Percentiles rank a stretch among this genome's conserved stretches.
Conservation (phyloP, 306 rosid species). For the Vigna nakashimae region DNA sequence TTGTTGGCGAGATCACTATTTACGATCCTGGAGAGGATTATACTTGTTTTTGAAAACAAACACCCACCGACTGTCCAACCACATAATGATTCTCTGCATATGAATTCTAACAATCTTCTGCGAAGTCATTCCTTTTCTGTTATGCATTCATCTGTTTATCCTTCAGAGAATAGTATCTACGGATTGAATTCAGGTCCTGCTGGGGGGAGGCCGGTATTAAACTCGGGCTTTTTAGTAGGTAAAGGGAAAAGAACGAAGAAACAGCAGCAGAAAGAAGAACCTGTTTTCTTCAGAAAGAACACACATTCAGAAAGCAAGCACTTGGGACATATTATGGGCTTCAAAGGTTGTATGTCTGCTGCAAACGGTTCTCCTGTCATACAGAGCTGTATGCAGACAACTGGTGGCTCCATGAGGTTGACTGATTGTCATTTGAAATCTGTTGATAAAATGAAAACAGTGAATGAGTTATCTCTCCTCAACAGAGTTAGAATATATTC, state of each 20-base stretch:
- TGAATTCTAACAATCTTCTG: conserved; percentile 50
- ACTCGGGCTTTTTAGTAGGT: conserved; percentile 35
- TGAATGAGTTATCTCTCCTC: conserved; percentile 52
- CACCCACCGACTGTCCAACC: conserved; percentile 46
- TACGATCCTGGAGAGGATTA: conserved; percentile 78
- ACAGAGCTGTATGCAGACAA: conserved; percentile 53
- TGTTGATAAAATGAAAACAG: conserved; percentile 41
- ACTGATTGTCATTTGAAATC: conserved; percentile 42
- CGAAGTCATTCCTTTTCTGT: conserved; percentile 74
- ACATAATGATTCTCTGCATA: conserved; percentile 40
- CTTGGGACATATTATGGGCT: conserved; percentile 56
- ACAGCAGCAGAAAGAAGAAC: conserved; percentile 48
- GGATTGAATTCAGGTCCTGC: conserved; percentile 56
- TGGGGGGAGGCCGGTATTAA: conserved; percentile 45
- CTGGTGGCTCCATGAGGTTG: conserved; percentile 80
- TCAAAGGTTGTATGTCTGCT: conserved; percentile 65
- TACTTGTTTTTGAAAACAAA: conserved; percentile 59
- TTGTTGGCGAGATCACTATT: conserved; percentile 79
- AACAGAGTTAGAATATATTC: conserved; percentile 58
- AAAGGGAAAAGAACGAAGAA: conserved; percentile 51
- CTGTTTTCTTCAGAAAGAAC: conserved; percentile 46
- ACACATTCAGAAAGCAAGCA: conserved; percentile 51
- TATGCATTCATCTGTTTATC: conserved; percentile 55
- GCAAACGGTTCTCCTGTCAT: conserved; percentile 62
- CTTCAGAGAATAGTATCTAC: conserved; percentile 52